phyloP scores from a whole-genome alignment of 306 rosid species.

The Acacia acuminata region DNA sequence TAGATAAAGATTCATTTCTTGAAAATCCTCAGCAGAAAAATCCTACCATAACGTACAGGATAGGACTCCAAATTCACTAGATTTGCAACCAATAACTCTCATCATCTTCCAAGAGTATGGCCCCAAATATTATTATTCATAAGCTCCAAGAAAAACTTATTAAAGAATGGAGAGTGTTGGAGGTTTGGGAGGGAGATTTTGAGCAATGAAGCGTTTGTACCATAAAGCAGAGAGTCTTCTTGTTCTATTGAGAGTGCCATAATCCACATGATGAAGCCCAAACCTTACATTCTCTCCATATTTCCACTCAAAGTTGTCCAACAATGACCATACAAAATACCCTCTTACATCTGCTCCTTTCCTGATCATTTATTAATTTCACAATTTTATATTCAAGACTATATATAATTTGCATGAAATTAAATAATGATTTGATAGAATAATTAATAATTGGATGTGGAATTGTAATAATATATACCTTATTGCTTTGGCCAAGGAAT shows the following conservation, averaged over 20 bases:
- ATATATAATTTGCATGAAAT: not conserved
- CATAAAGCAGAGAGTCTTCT: conserved; percentile 60
- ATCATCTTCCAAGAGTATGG: too few relatives aligned
- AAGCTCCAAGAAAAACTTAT: not conserved
- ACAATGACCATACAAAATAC: conserved; percentile 70
- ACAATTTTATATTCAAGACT: not conserved
- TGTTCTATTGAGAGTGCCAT: conserved; percentile 51
- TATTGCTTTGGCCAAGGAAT: conserved; percentile 45
- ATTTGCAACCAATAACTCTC: not conserved
- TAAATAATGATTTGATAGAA: not conserved
- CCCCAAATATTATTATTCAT: not conserved
- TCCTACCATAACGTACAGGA: not conserved
- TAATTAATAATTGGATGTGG: not conserved
- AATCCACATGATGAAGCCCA: conserved; percentile 53
- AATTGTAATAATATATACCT: conserved; percentile 37
- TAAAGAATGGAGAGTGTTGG: not conserved
- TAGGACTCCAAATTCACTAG: not conserved
- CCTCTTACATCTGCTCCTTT: conserved; percentile 76
- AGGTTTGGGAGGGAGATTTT: conserved; percentile 22
- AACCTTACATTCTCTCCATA: conserved; percentile 49
- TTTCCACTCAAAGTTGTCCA: conserved; percentile 65
- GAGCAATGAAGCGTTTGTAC: conserved; percentile 51
- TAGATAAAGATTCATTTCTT: too few relatives aligned
- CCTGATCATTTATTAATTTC: conserved; percentile 19
- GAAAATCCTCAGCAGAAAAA: not conserved